phyloP scores from a whole-genome alignment of 2,329 filamentous ascomycete genomes.

The Neoarthrinium moseri region DNA sequence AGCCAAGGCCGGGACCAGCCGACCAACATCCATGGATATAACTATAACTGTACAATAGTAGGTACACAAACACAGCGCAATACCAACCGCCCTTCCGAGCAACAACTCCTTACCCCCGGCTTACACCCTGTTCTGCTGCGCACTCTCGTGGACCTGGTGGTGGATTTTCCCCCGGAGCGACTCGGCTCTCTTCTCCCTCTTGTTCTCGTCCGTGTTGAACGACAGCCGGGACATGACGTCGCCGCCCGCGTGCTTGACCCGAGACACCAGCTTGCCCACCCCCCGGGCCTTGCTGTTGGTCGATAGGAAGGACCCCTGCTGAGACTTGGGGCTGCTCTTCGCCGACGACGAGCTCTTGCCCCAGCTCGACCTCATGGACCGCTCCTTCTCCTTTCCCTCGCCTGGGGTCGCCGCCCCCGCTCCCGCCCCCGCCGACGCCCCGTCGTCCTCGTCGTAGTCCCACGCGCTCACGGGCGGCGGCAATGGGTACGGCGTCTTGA shows the following conservation, averaged over 20 bases:
- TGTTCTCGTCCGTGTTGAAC: conserved; percentile 7
- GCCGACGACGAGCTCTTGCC: not conserved
- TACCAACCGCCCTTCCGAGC: too few species aligned
- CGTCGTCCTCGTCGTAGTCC: conserved; percentile 17
- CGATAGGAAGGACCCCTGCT: not conserved
- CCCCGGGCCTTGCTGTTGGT: not conserved
- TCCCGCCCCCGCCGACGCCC: not conserved
- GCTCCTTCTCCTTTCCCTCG: conserved; percentile 1
- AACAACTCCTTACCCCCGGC: too few species aligned
- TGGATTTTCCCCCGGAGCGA: conserved; percentile 35
- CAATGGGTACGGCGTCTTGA: conserved; percentile 16
- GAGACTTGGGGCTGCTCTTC: not conserved
- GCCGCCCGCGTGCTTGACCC: conserved; percentile 4
- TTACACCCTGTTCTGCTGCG: not conserved
- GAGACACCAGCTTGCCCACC: conserved; percentile 8
- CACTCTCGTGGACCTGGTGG: not conserved
- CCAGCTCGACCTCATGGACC: conserved; percentile 4
- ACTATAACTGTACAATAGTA: too few species aligned
- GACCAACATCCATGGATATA: too few species aligned
- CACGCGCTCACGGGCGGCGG: conserved; percentile 14
- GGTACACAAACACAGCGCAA: too few species aligned
- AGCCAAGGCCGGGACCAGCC: too few species aligned
- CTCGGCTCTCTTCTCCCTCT: conserved; percentile 12
- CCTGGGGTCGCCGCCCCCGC: too few species aligned
- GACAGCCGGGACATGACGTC: conserved; percentile 5